Percentiles rank a stretch among this genome's conserved stretches.
Evolutionary conservation across 2,329 filamentous ascomycete species (phyloP).

Genomic region (Drechslerella stenobrocha): DNA sequence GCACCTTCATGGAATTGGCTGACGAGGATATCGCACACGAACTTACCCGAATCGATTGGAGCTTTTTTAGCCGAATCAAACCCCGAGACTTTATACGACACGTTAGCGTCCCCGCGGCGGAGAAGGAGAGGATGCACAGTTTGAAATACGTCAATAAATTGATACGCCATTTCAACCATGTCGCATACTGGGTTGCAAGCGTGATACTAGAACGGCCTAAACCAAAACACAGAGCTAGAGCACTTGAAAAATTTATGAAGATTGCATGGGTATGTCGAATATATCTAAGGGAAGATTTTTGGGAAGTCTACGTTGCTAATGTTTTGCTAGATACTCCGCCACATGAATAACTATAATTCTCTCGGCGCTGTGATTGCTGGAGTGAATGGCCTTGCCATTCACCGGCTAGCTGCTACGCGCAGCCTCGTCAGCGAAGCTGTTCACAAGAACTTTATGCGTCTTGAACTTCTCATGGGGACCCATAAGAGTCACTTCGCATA

Average conservation of each 20-base stretch:
- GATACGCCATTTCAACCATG: conserved; percentile 88
- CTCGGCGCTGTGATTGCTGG: conserved; percentile 92
- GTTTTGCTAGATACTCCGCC: conserved; percentile 68
- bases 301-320: conserved; percentile 7
- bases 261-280: conserved; percentile 64
- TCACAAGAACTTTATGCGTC: conserved; percentile 81
- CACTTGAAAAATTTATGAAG: conserved; percentile 93
- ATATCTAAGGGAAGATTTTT: conserved; percentile 49
- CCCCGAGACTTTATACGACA: conserved; percentile 91
- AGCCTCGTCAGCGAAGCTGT: conserved; percentile 71
- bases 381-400: conserved; percentile 83
- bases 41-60: conserved; percentile 94
- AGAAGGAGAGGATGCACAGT: conserved; percentile 74
- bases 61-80: conserved; percentile 93
- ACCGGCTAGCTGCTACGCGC: conserved; percentile 78
- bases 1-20: conserved; percentile 81
- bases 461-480: conserved; percentile 89
- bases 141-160: conserved; percentile 88
- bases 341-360: conserved; percentile 95
- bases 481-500: conserved; percentile 93
- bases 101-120: conserved; percentile 72
- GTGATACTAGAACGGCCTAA: conserved; percentile 90
- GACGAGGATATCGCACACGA: conserved; percentile 87
- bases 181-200: conserved; percentile 79
- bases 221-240: conserved; percentile 86